A percentile compares a stretch with the other conserved stretches of the same genome.
Conservation (phyloP, 2,329 filamentous ascomycete genomes). For the Fusarium sp. region DNA sequence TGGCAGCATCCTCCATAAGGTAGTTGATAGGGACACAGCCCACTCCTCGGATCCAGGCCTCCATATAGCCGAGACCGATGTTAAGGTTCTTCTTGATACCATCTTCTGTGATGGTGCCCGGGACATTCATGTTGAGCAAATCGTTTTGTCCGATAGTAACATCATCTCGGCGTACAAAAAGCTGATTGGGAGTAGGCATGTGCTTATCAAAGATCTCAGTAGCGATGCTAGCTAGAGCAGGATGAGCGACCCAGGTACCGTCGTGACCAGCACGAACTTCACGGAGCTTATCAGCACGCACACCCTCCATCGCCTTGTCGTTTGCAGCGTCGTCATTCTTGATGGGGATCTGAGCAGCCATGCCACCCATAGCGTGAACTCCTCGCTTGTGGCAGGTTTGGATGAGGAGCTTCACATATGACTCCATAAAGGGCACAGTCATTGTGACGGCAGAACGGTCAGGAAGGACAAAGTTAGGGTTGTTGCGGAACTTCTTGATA, state of each 20-base stretch:
- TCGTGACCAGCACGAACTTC: constrained; percentile 96
- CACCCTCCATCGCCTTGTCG: constrained; percentile 91
- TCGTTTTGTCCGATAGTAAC: constrained; percentile 88
- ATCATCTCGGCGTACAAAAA: constrained; percentile 90
- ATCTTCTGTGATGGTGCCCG: constrained; percentile 89
- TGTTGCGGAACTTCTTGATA: constrained; percentile 99
- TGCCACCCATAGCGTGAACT: constrained; percentile 98
- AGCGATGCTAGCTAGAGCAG: constrained; percentile 87
- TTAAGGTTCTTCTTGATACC: constrained; percentile 98
- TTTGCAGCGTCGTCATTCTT: constrained; percentile 93
- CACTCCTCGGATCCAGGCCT: constrained; percentile 94
- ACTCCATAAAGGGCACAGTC: constrained; percentile 98
- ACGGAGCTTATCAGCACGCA: constrained; percentile 94
- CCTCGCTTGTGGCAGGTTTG: constrained; percentile 97
- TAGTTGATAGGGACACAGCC: constrained; percentile 98
- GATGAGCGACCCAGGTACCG: constrained; percentile 97
- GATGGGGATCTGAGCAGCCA: constrained; percentile 99
- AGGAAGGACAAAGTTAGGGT: constrained; percentile 91
- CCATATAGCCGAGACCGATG: constrained; percentile 98
- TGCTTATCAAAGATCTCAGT: constrained; percentile 95
- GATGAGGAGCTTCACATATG: constrained; percentile 95
- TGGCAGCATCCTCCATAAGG: constrained; percentile 98
- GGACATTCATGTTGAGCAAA: constrained; percentile 97
- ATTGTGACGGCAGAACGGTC: constrained; percentile 93
- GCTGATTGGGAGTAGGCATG: constrained; percentile 98